Conservation (phyloP, 163 green algal genomes). For the Chlorella variabilis region DNA sequence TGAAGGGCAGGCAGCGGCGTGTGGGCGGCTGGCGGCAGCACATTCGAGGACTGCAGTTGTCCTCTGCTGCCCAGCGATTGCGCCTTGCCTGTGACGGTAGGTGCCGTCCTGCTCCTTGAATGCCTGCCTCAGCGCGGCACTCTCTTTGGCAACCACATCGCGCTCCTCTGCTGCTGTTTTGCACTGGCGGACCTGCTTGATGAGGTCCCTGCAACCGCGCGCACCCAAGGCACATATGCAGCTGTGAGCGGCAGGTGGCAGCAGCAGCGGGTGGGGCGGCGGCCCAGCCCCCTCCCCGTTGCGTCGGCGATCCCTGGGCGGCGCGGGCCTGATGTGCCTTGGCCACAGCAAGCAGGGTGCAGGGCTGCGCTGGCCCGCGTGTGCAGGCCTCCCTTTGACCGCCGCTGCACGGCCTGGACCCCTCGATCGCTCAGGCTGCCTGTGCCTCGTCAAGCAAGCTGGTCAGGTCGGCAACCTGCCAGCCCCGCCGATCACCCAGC, state of each 20-base stretch:
- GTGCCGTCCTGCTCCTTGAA: conserved; percentile 84
- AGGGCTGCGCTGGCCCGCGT: too few species aligned
- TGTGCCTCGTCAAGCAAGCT: too few species aligned
- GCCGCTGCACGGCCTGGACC: too few species aligned
- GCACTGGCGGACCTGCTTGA: conserved; percentile 40
- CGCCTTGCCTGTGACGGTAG: conserved; percentile 48
- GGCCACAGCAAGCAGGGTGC: too few species aligned
- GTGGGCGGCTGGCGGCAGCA: too few species aligned
- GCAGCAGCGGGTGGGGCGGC: not conserved
- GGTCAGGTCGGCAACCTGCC: not conserved
- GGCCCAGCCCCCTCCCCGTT: too few species aligned
- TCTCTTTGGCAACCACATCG: conserved; percentile 96
- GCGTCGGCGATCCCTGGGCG: too few species aligned
- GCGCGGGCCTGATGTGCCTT: too few species aligned
- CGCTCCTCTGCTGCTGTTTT: conserved; percentile 96
- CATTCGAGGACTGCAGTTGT: too few species aligned
- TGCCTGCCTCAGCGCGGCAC: conserved; percentile 88
- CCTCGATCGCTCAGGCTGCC: too few species aligned
- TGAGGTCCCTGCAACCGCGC: conserved; percentile 38
- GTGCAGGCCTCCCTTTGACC: too few species aligned
- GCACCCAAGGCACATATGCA: not conserved
- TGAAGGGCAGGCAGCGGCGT: not conserved
- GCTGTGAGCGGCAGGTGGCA: not conserved
- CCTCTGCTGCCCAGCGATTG: too few species aligned
- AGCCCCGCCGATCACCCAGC: not conserved